A percentile compares a stretch with the other conserved stretches of the same genome.
phyloP scores from a whole-genome alignment of 1,284 basidiomycete species.

The Cryptococcus sp. region DNA sequence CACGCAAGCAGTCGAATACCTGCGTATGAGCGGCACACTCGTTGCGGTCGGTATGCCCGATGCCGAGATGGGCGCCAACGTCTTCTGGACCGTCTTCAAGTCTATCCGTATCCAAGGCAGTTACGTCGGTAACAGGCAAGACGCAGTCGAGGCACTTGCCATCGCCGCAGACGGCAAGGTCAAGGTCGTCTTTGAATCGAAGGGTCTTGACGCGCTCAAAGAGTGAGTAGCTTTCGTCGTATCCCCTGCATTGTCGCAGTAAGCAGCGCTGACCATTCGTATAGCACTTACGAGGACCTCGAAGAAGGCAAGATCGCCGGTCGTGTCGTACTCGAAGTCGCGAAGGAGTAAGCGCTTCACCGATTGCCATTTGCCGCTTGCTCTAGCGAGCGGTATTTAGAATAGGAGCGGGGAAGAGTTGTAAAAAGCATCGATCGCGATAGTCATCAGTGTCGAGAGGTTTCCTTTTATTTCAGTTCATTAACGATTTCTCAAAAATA shows the following conservation, averaged over 20 bases:
- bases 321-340: constrained; percentile 22
- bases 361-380: neutral
- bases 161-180: constrained; percentile 71
- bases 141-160: constrained; percentile 69
- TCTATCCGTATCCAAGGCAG: constrained; percentile 70
- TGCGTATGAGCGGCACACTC: constrained; percentile 64
- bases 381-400: too few species aligned
- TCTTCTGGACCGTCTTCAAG: constrained; percentile 75
- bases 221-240: constrained; percentile 9
- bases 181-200: constrained; percentile 59
- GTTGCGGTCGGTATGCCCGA: constrained; percentile 76
- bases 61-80: constrained; percentile 61
- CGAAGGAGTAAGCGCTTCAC: constrained; percentile 12
- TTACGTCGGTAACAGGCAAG: constrained; percentile 74
- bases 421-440: neutral
- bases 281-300: constrained; percentile 24
- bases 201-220: constrained; percentile 17
- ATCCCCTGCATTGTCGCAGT: neutral
- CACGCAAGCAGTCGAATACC: constrained; percentile 68
- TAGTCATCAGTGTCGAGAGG: too few species aligned
- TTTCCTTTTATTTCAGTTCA: too few species aligned
- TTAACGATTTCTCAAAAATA: too few species aligned
- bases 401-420: neutral
- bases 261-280: neutral
- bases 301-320: constrained; percentile 26